These are phyloP conservation scores for Termitomyces titanicus DNA, from an alignment of 768 basidiomycete genomes.

Conservation along the genomic window DNA sequence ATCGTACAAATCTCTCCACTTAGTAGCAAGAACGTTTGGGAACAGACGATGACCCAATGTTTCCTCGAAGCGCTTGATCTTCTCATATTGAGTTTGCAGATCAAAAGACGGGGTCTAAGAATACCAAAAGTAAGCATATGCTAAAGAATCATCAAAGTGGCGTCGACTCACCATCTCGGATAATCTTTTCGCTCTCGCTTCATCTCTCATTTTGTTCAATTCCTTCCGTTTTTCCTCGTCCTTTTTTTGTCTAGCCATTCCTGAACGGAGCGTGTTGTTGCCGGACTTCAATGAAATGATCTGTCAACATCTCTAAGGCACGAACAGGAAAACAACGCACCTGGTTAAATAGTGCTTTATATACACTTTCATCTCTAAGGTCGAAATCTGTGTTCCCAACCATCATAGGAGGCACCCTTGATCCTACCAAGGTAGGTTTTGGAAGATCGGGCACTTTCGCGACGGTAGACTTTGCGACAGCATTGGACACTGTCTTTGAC, in stretches of 20 bases:
- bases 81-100: slow-evolving; percentile 56
- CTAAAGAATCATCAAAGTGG: not conserved
- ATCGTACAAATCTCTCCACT: slow-evolving; percentile 51
- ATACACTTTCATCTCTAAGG: slow-evolving; percentile 58
- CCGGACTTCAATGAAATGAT: slow-evolving; percentile 29
- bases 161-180: slow-evolving; percentile 48
- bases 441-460: slow-evolving; percentile 25
- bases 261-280: slow-evolving; percentile 40
- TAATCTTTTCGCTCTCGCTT: slow-evolving; percentile 54
- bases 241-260: slow-evolving; percentile 41
- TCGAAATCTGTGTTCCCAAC: slow-evolving; percentile 57
- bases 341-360: slow-evolving; percentile 58
- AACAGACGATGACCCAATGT: slow-evolving; percentile 36
- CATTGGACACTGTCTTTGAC: slow-evolving; percentile 23
- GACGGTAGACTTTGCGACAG: slow-evolving; percentile 23
- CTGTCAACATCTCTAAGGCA: not conserved
- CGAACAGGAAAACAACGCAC: slow-evolving; percentile 28
- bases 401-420: slow-evolving; percentile 37
- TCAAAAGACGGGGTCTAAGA: slow-evolving; percentile 47
- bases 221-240: slow-evolving; percentile 72
- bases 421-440: slow-evolving; percentile 19
- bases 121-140: not conserved
- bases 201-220: slow-evolving; percentile 65
- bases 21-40: slow-evolving; percentile 58
- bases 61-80: slow-evolving; percentile 63